Evolutionary conservation across 805 yeast genomes (phyloP), one percentile per base, ranked within the genome.

Genomic region (Spathaspora arborariae): DNA sequence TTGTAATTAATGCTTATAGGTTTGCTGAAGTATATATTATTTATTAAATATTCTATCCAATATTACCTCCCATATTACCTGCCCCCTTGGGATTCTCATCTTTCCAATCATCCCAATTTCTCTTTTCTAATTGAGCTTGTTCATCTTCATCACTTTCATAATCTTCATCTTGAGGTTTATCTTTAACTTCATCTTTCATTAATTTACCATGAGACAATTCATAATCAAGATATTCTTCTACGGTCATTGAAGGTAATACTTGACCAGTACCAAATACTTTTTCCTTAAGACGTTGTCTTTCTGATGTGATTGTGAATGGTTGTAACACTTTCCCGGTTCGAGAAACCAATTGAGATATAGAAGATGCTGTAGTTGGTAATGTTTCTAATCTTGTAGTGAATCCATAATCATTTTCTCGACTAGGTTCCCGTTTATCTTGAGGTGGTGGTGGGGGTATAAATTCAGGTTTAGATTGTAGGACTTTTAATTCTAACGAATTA

Each of bases 91-190:
- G 85, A 60, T 89, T 82, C 2, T 80, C 80, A 51, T 94, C 99
- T 40, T 82, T 82, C 74, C 92, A 94, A 50, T 87, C 95, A 65
- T 94, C 99, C 98, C 98, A 94, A 37, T 79, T 77, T 47, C 99
- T 75, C 46, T 84, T 81, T 58, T 86, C 82, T 55, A 84, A 78
- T 4, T 96, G 90, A 52, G 82, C 84, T 19, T 76, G 83, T 20
- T 74, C 70, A 39, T 49, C 46, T 51, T 85, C 80, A 51, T 85
- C 89, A 47, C 84, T 89, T 45, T 80, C 82, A 10, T 49, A 54
- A 22, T 60, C 67, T 15, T 53, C 51, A 18, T 67, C 71, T 45
- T 54, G 71, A 60, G 44, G 68, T 52, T 43, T 59, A 55, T 45
- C 67, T 62, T 49, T 67, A 44, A 58, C 70, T 59, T 63, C 82